Conservation (phyloP, 768 basidiomycete species). For the Collybiopsis luxurians region DNA sequence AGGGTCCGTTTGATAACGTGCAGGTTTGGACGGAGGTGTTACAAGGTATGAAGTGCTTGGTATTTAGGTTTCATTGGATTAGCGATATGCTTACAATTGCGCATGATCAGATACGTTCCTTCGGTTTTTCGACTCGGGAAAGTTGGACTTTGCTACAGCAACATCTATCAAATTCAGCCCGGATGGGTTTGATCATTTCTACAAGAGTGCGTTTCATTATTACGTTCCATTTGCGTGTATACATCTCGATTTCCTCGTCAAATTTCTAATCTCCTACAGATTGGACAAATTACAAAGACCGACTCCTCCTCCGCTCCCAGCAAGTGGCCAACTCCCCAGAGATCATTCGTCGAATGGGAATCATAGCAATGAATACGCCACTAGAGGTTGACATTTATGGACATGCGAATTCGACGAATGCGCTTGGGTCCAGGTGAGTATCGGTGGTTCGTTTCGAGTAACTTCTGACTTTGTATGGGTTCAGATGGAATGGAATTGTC, state of each 20-base stretch:
- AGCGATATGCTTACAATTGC: no score
- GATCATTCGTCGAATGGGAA: slow-evolving; percentile 42
- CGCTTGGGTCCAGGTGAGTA: slow-evolving; percentile 37
- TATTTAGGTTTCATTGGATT: no score
- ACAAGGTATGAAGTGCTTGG: no score
- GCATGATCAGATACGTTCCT: slow-evolving; percentile 49
- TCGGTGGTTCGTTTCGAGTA: background rate
- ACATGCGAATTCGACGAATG: slow-evolving; percentile 49
- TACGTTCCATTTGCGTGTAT: no score
- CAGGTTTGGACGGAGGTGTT: no score
- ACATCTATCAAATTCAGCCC: slow-evolving; percentile 46
- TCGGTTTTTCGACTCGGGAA: slow-evolving; percentile 45
- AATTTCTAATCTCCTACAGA: slow-evolving; percentile 30
- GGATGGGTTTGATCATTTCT: slow-evolving; percentile 49
- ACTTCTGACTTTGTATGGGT: background rate
- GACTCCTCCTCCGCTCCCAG: slow-evolving; percentile 45
- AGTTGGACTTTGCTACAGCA: slow-evolving; percentile 44
- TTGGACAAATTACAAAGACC: slow-evolving; percentile 44
- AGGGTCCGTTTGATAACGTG: no score
- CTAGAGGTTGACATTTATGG: slow-evolving; percentile 51
- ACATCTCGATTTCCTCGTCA: no score
- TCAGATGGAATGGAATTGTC: no score
- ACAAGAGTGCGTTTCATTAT: no score
- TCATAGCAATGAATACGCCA: slow-evolving; percentile 52
- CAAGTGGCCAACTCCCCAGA: slow-evolving; percentile 54